Evolutionary conservation across 345 rosid species (phyloP), one percentile per base, ranked within the genome.

Genomic region (Eucalyptus lansdowneana): DNA sequence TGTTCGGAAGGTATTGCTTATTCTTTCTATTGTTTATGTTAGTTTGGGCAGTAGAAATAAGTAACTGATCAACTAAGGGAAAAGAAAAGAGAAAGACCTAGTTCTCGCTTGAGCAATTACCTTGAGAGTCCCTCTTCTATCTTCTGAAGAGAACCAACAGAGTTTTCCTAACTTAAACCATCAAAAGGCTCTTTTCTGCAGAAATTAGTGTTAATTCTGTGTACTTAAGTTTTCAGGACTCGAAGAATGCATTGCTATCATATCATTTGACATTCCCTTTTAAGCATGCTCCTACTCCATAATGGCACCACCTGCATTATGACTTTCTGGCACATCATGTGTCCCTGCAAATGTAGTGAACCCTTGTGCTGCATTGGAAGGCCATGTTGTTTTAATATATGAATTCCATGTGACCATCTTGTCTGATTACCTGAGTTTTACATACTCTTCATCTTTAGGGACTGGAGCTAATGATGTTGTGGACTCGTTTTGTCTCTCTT

Each of bases 1-100:
- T 88, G 97, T 98, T 85, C 98, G 99, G 60, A 98, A 98, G 99
- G 99, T 97, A 95, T 88, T 24, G 19, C 50, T 25, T 34, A 14
- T 42, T 42, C 24, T 69, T 29, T 80, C 29, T 62, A 76, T 60
- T 56, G 27, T 67, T 56, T 76, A 40, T 40, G 13, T 22, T 76
- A 76, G 47, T 76, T 76, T 22, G 47, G 47, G 85, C 85, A 76
- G 85, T 21, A 40, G 27, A 76, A 76, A 40, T 76, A 37, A 76
- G 85, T 40, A 21, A 40, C 85, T 76, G 85, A 40, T 21, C 47
- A 76, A 21, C 47, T 40, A 37, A 76, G 85, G 47, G 47, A 76
- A 40, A 76, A 40, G 85, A 76, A 22, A 76, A 76, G 44, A 76
- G 85, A 76, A 40, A 76, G 85, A 21, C 85, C 85, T 76, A 37